Conservation (phyloP, 305 asterid genomes). For the Fraxinus velutina region DNA sequence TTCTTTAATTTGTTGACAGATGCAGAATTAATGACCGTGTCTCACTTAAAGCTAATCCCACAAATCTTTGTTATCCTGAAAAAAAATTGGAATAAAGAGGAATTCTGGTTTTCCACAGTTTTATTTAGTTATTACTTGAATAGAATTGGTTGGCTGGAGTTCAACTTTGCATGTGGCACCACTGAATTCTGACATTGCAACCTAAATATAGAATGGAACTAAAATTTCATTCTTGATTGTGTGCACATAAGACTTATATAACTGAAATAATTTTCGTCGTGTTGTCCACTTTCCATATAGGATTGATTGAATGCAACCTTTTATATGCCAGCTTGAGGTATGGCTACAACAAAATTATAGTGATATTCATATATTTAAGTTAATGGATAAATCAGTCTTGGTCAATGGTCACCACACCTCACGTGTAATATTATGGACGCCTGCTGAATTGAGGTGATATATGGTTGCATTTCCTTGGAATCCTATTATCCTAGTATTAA, state of each 20-base stretch:
- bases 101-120: background rate
- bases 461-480: background rate
- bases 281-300: background rate
- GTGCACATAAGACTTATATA: background rate
- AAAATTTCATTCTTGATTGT: background rate
- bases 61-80: background rate
- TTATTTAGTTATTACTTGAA: background rate
- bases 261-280: background rate
- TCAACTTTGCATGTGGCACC: background rate
- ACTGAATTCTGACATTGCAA: constrained; percentile 3
- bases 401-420: background rate
- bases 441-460: background rate
- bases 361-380: background rate
- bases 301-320: background rate
- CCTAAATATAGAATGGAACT: background rate
- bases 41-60: background rate
- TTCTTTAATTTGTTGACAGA: constrained; percentile 2
- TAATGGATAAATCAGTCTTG: background rate
- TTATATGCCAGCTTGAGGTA: constrained; percentile 5
- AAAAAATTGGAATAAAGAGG: background rate
- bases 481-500: background rate
- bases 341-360: background rate
- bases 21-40: background rate
- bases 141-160: background rate
- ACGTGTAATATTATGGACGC: background rate